These are phyloP conservation scores for Pythium plurisporium DNA, from an alignment of 352 stramenopile genomes.

Conservation along the genomic window DNA sequence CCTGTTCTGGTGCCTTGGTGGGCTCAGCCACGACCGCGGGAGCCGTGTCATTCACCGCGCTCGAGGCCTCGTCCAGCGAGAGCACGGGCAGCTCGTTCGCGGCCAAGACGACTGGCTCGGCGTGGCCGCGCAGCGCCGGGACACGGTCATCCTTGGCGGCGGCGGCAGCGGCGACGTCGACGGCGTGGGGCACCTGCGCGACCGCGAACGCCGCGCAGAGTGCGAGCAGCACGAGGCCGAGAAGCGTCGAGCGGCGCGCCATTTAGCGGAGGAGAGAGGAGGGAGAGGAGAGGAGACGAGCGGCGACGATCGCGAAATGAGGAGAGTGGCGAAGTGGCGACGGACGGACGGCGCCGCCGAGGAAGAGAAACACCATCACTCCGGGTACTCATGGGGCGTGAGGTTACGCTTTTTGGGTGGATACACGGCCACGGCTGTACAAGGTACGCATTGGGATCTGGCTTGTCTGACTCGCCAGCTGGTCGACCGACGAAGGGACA, in stretches of 20 bases:
- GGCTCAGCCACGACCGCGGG: background rate
- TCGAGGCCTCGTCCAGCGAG: constrained; percentile 24
- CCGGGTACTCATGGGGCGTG: background rate
- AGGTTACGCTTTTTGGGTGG: too few relatives aligned
- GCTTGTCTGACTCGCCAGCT: too few relatives aligned
- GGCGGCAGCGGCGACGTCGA: background rate
- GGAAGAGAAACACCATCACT: constrained; percentile 11
- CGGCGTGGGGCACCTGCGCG: background rate
- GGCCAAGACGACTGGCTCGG: constrained; percentile 3
- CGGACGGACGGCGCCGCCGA: background rate
- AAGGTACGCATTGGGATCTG: too few relatives aligned
- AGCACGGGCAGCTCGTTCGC: constrained; percentile 7
- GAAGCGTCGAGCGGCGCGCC: constrained; percentile 7
- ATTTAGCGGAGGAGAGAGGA: background rate
- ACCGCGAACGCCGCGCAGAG: constrained; percentile 3
- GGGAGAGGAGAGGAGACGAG: background rate
- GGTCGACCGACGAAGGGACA: too few relatives aligned
- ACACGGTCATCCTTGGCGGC: background rate
- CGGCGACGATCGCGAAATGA: too few relatives aligned
- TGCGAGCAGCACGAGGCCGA: constrained; percentile 4
- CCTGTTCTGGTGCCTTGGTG: background rate
- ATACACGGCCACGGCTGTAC: too few relatives aligned
- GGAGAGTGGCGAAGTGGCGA: constrained; percentile 15
- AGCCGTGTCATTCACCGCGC: constrained; percentile 7
- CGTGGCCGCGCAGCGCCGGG: constrained; percentile 7